Evolutionary conservation across 208 protist species (phyloP).

Genomic region (Crithidia fasciculata): DNA sequence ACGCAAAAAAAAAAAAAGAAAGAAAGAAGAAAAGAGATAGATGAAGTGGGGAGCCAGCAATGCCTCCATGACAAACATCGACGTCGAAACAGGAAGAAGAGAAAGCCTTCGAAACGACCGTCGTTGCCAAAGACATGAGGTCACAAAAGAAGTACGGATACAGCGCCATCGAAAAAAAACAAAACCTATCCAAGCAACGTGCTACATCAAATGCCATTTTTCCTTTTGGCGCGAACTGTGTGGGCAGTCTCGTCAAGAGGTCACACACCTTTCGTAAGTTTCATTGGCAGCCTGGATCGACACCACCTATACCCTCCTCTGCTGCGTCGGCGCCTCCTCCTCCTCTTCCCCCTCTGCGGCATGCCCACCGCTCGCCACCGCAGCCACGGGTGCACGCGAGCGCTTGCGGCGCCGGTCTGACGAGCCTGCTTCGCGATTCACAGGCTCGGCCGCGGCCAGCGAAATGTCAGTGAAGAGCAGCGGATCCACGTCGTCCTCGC

Average conservation of each 20-base stretch:
- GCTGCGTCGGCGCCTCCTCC: slow-evolving; percentile 1
- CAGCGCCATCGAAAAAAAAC: no score
- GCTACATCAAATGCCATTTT: no score
- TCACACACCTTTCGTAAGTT: no score
- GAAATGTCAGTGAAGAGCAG: slow-evolving; percentile 30
- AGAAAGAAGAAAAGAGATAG: neutral
- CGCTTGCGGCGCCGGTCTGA: slow-evolving; percentile 14
- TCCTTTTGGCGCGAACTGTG: no score
- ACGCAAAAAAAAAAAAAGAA: slow-evolving; percentile 9
- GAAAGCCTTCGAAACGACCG: neutral
- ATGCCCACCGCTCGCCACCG: neutral
- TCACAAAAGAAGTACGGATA: no score
- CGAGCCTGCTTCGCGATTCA: neutral
- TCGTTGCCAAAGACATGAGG: no score
- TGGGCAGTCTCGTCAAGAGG: no score
- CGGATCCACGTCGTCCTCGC: slow-evolving; percentile 4
- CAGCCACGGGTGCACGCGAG: slow-evolving; percentile 3
- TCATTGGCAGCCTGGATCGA: no score
- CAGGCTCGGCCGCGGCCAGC: neutral
- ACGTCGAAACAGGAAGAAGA: neutral
- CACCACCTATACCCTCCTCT: slow-evolving; percentile 6
- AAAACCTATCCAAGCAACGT: no score
- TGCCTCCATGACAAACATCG: neutral
- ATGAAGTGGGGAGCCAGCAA: neutral
- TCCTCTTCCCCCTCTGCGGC: neutral